Conservation (phyloP, 345 rosid genomes). For the Brassica juncea region DNA sequence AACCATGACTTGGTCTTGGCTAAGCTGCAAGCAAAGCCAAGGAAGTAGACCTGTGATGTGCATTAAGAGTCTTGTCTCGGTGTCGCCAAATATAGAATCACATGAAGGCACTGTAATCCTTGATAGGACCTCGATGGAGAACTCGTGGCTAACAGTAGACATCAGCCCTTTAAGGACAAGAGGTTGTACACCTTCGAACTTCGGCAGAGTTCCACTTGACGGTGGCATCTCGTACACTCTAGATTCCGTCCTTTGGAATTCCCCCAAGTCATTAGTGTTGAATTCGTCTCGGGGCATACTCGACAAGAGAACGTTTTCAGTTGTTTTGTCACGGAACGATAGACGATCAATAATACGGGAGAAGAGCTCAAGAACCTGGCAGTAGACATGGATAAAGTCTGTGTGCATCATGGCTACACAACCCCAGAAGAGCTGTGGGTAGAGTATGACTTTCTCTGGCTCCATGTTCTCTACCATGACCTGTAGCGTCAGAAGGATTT, state of each 20-base stretch:
- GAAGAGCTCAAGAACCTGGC: conserved; percentile 98
- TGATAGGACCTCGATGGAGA: conserved; percentile 86
- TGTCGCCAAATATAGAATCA: conserved; percentile 93
- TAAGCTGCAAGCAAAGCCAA: conserved; percentile 95
- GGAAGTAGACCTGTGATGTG: conserved; percentile 95
- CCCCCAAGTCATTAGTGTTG: conserved; percentile 54
- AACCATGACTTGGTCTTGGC: conserved; percentile 59
- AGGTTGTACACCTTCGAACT: conserved; percentile 95
- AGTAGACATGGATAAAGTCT: conserved; percentile 93
- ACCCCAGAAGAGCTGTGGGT: conserved; percentile 98
- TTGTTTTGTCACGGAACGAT: conserved; percentile 87
- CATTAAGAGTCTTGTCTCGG: conserved; percentile 93
- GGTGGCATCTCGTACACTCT: conserved; percentile 66
- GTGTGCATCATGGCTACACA: conserved; percentile 99
- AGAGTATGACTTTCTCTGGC: conserved; percentile 95
- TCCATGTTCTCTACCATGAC: conserved; percentile 99
- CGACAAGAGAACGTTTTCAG: conserved; percentile 94
- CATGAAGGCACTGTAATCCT: conserved; percentile 88
- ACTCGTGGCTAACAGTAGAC: conserved; percentile 90
- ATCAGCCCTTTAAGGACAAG: conserved; percentile 98
- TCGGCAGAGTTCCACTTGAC: conserved; percentile 74
- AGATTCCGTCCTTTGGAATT: conserved; percentile 70
- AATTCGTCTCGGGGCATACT: conserved; percentile 97
- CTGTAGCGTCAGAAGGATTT: conserved; percentile 87
- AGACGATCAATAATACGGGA: conserved; percentile 84